These are phyloP conservation scores for Fraxinus anomala DNA, from an alignment of 257 asterid species.

Conservation along the genomic window DNA sequence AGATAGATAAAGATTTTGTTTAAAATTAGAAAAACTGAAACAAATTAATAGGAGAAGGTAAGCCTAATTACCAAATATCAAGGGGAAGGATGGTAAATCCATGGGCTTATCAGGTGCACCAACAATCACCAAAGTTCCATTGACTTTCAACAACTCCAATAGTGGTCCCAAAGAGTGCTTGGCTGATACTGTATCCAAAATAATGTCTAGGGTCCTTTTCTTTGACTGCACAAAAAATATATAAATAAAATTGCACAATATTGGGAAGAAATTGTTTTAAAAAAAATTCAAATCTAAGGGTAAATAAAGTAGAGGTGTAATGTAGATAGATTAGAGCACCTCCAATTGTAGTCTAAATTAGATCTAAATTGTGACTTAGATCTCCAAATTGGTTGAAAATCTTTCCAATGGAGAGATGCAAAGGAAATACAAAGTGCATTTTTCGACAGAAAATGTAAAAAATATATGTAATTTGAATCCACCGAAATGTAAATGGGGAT, in stretches of 20 bases:
- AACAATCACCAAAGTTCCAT: conserved; percentile 68
- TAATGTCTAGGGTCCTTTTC: conserved; percentile 65
- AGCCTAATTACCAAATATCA: conserved; percentile 57
- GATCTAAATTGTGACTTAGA: too few relatives aligned
- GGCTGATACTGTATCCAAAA: conserved; percentile 73
- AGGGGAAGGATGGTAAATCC: conserved; percentile 72
- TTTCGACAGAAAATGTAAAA: too few relatives aligned
- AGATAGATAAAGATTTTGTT: neutral
- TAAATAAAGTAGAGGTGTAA: too few relatives aligned
- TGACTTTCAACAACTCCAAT: conserved; percentile 68
- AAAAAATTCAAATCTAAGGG: too few relatives aligned
- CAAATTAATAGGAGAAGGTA: neutral
- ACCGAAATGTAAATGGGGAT: too few relatives aligned
- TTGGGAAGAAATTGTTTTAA: conserved; percentile 6
- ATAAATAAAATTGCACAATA: too few relatives aligned
- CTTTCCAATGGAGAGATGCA: too few relatives aligned
- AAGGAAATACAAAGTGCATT: too few relatives aligned
- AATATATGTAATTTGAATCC: too few relatives aligned
- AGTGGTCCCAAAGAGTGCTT: conserved; percentile 69
- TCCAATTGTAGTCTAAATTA: too few relatives aligned
- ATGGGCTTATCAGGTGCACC: conserved; percentile 87
- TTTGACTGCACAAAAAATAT: conserved; percentile 38
- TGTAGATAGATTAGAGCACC: too few relatives aligned
- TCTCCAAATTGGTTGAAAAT: too few relatives aligned
- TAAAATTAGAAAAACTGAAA: neutral